Evolutionary conservation across 352 stramenopile species (phyloP), one percentile per base, ranked within the genome.

Genomic region (Phytopythium boreale): DNA sequence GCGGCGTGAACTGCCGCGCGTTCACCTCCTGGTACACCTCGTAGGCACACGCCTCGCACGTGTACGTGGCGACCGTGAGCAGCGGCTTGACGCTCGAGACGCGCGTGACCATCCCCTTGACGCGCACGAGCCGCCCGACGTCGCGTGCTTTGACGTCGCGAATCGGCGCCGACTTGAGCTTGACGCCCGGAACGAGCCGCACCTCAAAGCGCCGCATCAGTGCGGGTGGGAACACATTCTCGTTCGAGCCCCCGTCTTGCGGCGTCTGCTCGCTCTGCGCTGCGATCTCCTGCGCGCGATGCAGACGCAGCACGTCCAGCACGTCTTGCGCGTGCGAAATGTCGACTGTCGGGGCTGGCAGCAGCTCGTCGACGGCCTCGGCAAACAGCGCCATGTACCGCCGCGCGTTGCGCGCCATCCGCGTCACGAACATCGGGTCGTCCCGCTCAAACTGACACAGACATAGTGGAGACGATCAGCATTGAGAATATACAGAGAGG

Each of bases 91-190:
- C 97, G 66, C 98, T 98, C 0, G 96, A 98, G 0, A 98, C 90
- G n/a, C 97, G 87, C 1, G 98, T 99, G 36, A 99, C 96, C 88
- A 99, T 99, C 26, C 96, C 98, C 36, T 96, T 91, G 52, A 99
- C 94, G 1, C 90, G 95, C 14, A 99, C 97, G 6, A 99, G 80
- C 47, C 87, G 87, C 19, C 98, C 98, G 41, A 99, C 97, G 47
- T 98, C 91, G 22, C 73, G 72, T 0, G 97, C 97, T 24, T 95
- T 92, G 17, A 99, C 90, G n/a, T 98, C 82, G 58, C 97, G 93
- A 37, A 99, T 90, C 2, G 92, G 92, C 19, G 94, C 77, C 8
- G 92, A 87, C 64, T 89, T 95, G n/a, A 77, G 72, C 77, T 96
- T 96, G 37, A 95, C 84, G 4, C 83, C 84, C 15, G 87, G 87